A percentile compares a stretch with the other conserved stretches of the same genome.
Conservation (phyloP, 2,329 filamentous ascomycete species). For the Trichophyton rubrum region DNA sequence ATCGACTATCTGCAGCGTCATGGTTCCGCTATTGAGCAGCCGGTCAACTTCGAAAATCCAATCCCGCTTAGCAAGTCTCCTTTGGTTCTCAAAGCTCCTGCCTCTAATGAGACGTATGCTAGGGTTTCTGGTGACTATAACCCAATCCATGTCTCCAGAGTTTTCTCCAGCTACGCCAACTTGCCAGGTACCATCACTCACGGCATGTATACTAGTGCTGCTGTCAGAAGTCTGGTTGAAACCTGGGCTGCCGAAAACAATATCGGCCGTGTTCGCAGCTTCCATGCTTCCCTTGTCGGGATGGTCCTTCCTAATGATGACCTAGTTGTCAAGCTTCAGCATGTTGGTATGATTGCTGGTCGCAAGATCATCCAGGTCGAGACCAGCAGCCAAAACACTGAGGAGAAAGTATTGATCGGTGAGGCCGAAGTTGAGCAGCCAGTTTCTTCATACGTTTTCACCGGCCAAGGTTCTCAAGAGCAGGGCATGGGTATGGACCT, state of each 20-base stretch:
- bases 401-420: constrained; percentile 89
- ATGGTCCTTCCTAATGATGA: constrained; percentile 98
- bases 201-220: constrained; percentile 97
- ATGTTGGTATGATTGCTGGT: constrained; percentile 93
- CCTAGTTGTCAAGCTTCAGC: constrained; percentile 87
- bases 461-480: constrained; percentile 94
- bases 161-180: constrained; percentile 92
- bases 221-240: constrained; percentile 89
- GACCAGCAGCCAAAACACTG: constrained; percentile 85
- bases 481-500: constrained; percentile 99
- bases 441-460: constrained; percentile 93
- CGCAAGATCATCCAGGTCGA: constrained; percentile 99
- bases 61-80: constrained; percentile 90
- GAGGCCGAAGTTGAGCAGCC: constrained; percentile 98
- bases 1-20: constrained; percentile 90
- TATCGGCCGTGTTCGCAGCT: constrained; percentile 89
- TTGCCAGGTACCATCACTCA: constrained; percentile 95
- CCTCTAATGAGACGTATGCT: constrained; percentile 95
- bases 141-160: constrained; percentile 93
- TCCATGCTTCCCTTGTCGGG: constrained; percentile 91
- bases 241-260: constrained; percentile 99
- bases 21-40: constrained; percentile 86
- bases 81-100: constrained; percentile 75
- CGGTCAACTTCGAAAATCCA: constrained; percentile 91
- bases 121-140: constrained; percentile 98